Evolutionary conservation across 768 basidiomycete genomes (phyloP).

Genomic region (Leucogyrophana mollusca): DNA sequence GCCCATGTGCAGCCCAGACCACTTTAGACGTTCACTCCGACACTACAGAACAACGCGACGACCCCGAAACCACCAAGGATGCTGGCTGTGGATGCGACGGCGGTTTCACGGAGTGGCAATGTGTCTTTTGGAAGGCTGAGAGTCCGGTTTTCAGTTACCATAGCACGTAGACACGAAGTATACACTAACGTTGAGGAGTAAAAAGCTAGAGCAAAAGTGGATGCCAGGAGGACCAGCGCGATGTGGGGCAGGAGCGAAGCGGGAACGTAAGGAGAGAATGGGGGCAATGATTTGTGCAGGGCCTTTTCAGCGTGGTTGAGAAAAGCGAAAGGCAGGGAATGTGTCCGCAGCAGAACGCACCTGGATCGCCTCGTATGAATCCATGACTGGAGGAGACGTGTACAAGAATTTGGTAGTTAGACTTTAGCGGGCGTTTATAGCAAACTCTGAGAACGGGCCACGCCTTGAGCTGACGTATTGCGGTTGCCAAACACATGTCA

Average conservation of each 20-base stretch:
- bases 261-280: conserved; percentile 73
- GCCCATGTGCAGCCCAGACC: neutral
- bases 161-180: neutral
- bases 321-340: neutral
- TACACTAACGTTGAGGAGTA: conserved; percentile 81
- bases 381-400: conserved; percentile 41
- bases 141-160: neutral
- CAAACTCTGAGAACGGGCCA: conserved; percentile 6
- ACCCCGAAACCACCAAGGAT: conserved; percentile 84
- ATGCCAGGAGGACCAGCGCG: conserved; percentile 67
- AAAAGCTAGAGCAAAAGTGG: conserved; percentile 84
- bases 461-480: conserved; percentile 41
- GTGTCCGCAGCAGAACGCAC: conserved; percentile 29
- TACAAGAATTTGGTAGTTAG: neutral
- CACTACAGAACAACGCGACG: conserved; percentile 84
- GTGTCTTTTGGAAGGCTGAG: conserved; percentile 74
- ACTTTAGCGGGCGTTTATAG: conserved; percentile 3
- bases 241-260: conserved; percentile 68
- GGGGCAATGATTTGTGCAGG: conserved; percentile 62
- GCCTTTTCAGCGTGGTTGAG: conserved; percentile 37
- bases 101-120: conserved; percentile 63
- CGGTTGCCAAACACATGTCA: conserved; percentile 62
- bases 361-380: conserved; percentile 54
- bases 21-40: conserved; percentile 76
- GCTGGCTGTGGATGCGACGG: conserved; percentile 72